Percentiles rank a stretch among this genome's conserved stretches.
Evolutionary conservation across 805 yeast species (phyloP).

Genomic region (Hyphopichia homilentoma): DNA sequence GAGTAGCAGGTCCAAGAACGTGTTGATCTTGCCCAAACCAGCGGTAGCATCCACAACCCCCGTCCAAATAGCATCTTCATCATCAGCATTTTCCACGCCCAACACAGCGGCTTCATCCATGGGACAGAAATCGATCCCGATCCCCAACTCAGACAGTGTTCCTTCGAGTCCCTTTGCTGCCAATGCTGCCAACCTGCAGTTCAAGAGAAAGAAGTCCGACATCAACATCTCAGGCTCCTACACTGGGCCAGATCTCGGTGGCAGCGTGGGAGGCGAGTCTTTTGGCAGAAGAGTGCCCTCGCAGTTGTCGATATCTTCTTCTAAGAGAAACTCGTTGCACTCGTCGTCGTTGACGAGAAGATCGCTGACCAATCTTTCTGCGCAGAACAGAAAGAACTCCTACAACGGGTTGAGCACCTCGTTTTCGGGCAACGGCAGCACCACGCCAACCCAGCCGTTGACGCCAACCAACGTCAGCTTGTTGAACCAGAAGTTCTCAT

Average conservation of each 20-base stretch:
- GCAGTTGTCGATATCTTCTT: slow-evolving; percentile 9
- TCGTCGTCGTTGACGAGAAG: slow-evolving; percentile 14
- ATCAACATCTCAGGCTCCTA: slow-evolving; percentile 16
- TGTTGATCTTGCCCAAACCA: slow-evolving; percentile 41
- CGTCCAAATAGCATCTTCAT: too few relatives aligned
- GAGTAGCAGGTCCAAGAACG: slow-evolving; percentile 27
- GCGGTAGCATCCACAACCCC: slow-evolving; percentile 3
- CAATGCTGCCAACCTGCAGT: slow-evolving; percentile 24
- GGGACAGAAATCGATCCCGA: slow-evolving; percentile 26
- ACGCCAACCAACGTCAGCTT: slow-evolving; percentile 21
- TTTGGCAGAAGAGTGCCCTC: slow-evolving; percentile 17
- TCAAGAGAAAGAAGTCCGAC: slow-evolving; percentile 42
- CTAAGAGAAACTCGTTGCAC: slow-evolving; percentile 14
- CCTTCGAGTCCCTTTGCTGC: slow-evolving; percentile 15
- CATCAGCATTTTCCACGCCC: slow-evolving; percentile 13
- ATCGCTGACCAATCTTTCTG: slow-evolving; percentile 11
- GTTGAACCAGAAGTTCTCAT: slow-evolving; percentile 16
- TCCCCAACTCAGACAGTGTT: slow-evolving; percentile 21
- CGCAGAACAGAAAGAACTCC: slow-evolving; percentile 9
- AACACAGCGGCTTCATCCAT: slow-evolving; percentile 9
- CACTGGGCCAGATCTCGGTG: slow-evolving; percentile 11
- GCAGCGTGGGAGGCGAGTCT: too few relatives aligned
- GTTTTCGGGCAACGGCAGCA: slow-evolving; percentile 2
- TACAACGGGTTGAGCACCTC: slow-evolving; percentile 5
- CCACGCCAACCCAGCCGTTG: slow-evolving; percentile 12